A percentile compares a stretch with the other conserved stretches of the same genome.
Conservation (phyloP, 768 basidiomycete species). For the Mycena olivaceomarginata region DNA sequence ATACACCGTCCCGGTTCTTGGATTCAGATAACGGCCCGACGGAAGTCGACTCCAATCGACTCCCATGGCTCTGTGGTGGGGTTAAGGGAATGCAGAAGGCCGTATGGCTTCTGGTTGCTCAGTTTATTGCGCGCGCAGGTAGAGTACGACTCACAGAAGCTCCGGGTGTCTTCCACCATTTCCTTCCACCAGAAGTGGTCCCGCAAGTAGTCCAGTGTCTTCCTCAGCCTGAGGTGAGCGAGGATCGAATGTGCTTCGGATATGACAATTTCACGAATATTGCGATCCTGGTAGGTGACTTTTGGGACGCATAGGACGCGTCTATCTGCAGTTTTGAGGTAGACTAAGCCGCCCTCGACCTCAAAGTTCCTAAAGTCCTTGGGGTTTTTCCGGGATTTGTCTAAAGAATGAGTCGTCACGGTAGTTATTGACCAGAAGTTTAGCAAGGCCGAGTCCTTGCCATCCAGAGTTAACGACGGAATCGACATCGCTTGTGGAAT, state of each 20-base stretch:
- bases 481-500: too few relatives aligned
- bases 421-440: background rate
- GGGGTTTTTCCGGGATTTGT: background rate
- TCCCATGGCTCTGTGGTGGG: background rate
- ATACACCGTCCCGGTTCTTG: background rate
- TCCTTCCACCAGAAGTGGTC: background rate
- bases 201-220: background rate
- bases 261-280: background rate
- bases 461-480: too few relatives aligned
- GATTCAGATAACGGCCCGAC: background rate
- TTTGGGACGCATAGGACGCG: background rate
- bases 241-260: too few relatives aligned
- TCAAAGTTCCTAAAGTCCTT: background rate
- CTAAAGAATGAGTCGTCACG: background rate
- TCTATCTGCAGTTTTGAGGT: background rate
- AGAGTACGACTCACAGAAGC: too few relatives aligned
- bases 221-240: too few relatives aligned
- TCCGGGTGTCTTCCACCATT: background rate
- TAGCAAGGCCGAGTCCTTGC: too few relatives aligned
- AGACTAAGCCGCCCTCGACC: background rate
- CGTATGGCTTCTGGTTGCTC: background rate
- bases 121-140: too few relatives aligned
- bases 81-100: background rate
- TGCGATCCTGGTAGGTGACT: background rate
- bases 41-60: background rate